phyloP scores from a whole-genome alignment of 257 asterid genomes.

The Solanum pennellii region DNA sequence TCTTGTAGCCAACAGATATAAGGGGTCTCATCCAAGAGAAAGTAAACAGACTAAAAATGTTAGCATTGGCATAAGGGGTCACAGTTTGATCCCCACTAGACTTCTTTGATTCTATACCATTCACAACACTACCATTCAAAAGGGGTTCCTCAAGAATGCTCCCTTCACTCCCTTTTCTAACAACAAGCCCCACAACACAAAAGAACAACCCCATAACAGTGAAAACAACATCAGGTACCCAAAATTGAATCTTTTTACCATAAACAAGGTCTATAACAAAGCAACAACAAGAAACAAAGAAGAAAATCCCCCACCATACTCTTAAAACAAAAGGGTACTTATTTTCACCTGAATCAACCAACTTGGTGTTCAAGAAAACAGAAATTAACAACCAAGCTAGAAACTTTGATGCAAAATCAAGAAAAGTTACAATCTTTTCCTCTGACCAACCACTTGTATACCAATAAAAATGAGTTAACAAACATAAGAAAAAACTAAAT shows the following conservation, averaged over 20 bases:
- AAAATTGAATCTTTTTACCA: constrained; percentile 27
- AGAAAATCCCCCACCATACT: constrained; percentile 63
- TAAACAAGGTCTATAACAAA: constrained; percentile 45
- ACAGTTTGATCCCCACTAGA: constrained; percentile 49
- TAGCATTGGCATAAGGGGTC: constrained; percentile 66
- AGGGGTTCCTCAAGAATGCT: constrained; percentile 51
- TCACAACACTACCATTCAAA: constrained; percentile 27
- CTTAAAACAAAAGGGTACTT: constrained; percentile 57
- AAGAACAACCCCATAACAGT: constrained; percentile 33
- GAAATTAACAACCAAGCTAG: constrained; percentile 48
- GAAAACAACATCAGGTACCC: constrained; percentile 56
- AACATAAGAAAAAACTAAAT: constrained; percentile 36
- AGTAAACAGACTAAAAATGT: constrained; percentile 41
- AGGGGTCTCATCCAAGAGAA: constrained; percentile 77
- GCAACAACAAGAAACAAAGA: constrained; percentile 49
- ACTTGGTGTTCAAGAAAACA: constrained; percentile 32
- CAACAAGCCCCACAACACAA: constrained; percentile 36
- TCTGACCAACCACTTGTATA: constrained; percentile 56
- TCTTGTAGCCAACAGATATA: constrained; percentile 53
- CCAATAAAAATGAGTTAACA: constrained; percentile 49
- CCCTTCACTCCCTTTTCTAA: constrained; percentile 19
- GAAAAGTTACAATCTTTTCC: constrained; percentile 42
- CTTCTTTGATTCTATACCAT: constrained; percentile 17
- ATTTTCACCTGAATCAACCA: constrained; percentile 19
- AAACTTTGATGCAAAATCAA: constrained; percentile 47